Base-by-base conservation (phyloP, 108 stramenopile genomes). In the Nitzschia inconspicua region DNA sequence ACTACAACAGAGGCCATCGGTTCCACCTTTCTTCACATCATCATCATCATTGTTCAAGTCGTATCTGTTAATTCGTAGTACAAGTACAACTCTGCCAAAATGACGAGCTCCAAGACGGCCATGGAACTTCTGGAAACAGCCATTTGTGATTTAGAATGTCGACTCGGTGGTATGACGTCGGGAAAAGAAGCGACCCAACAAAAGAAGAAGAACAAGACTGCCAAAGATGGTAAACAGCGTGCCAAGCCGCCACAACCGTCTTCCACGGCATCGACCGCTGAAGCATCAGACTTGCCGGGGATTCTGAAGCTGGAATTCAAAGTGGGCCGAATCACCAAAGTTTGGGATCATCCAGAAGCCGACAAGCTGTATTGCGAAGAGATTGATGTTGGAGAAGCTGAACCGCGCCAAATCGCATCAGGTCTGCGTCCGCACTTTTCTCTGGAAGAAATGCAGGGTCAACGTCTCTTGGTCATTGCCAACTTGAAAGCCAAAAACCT, bases 351-450 rank as follows among this genome's bases (percentile, higher is more conserved):
- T 75, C 91, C 93, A 8, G 91, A 95, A 25, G 93, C 96, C 6
- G 98, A 98, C 24, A 98, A 97, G 65, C 68, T 99, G 4, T 97
- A 93, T 67, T 99, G 99, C 65, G 96, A 97, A 72, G 89, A 98
- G 71, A 96, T 99, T 65, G 96, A 99, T 60, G 61, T 82, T 11
- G 99, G 99, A 22, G 97, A 99, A 68, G 88, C n/a, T n/a, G 53
- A 18, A 2, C 6, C 42, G 39, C 47, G 62, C 50, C 80, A 76
- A 66, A 96, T 96, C 65, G 94, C 95, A 10, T 92, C 89, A 18
- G 96, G 96, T 29, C 75, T 98, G 18, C 66, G 88, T 44, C 71
- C 76, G 5, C 93, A 98, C 76, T 95, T 95, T 76, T 75, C 76
- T 3, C 51, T 75, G 54, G 95, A 94, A 16, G 79, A 92, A 68